Conservation (phyloP, 2,329 filamentous ascomycete genomes). For the Paracoccidioides lutzii region DNA sequence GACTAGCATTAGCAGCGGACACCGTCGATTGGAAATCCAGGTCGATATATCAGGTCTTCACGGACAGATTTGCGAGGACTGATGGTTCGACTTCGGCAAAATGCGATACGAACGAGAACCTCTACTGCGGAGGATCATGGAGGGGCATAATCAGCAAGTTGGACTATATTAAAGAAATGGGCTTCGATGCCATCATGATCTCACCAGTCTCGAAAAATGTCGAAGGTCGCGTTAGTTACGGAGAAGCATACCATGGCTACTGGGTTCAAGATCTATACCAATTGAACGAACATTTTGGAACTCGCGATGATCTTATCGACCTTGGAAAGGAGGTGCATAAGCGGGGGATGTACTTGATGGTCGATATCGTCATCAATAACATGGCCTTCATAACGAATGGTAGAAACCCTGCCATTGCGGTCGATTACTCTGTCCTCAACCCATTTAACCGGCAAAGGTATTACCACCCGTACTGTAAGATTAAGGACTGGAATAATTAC, state of each 20-base stretch:
- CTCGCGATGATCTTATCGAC: slow-evolving; percentile 34
- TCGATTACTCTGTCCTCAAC: slow-evolving; percentile 42
- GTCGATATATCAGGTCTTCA: slow-evolving; percentile 36
- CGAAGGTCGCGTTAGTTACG: slow-evolving; percentile 25
- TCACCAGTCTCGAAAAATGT: slow-evolving; percentile 32
- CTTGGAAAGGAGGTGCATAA: slow-evolving; percentile 34
- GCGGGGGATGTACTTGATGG: slow-evolving; percentile 40
- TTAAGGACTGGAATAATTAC: slow-evolving; percentile 41
- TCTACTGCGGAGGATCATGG: slow-evolving; percentile 42
- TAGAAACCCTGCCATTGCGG: slow-evolving; percentile 34
- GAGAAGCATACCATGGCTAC: slow-evolving; percentile 40
- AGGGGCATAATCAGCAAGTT: slow-evolving; percentile 36
- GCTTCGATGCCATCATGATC: slow-evolving; percentile 34
- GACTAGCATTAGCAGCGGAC: slow-evolving; percentile 13
- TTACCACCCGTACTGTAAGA: slow-evolving; percentile 48
- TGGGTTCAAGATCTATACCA: slow-evolving; percentile 37
- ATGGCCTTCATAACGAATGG: slow-evolving; percentile 23
- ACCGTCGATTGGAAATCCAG: slow-evolving; percentile 28
- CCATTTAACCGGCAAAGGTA: slow-evolving; percentile 46
- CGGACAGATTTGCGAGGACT: slow-evolving; percentile 34
- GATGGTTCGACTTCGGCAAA: slow-evolving; percentile 24
- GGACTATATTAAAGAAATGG: slow-evolving; percentile 40
- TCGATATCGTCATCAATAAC: slow-evolving; percentile 39
- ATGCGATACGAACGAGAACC: slow-evolving; percentile 20
- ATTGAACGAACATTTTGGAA: slow-evolving; percentile 39